Evolutionary conservation across 1,284 basidiomycete genomes (phyloP), one percentile per base, ranked within the genome.

Genomic region (Somion occarium): DNA sequence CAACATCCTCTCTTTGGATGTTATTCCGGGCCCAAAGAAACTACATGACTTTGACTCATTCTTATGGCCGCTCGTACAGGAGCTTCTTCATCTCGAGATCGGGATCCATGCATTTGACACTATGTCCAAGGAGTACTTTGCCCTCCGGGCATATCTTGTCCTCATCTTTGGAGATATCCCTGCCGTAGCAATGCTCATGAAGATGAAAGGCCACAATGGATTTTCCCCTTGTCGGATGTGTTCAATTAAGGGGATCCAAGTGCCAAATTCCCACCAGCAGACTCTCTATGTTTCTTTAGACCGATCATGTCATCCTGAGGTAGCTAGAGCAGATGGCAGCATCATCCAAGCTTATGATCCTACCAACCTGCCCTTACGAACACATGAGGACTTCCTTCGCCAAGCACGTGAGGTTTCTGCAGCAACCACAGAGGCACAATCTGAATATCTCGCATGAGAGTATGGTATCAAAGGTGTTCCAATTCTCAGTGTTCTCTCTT

Each of bases 121-220:
- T 1, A 30, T 63, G 1, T 38, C 51, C 0, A 41, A 56, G 3
- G 23, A 43, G 0, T 19, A 66, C 5, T 75, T 75, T 49, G 37
- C 51, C 1, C 62, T 79, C 0, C 67, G 54, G 30, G 74, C 72
- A 0, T 73, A 68, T 49, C 64, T 74, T 3, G 67, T 76, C 5
- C 49, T 73, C 5, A 64, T 64, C 5, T 72, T 70, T 46, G 72
- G 76, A 2, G 75, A 79, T 51, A 75, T 77, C 24, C 75, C 72
- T 4, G 77, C 75, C 0, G 19, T 41, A 0, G 64, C 70, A 0
- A 71, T 73, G 64, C 34, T 76, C 2, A 70, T 76, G 68, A 52
- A 61, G 1, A 73, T 77, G 67, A 77, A 76, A 53, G 75, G 76
- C 0, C 73, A 75, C 46, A 78, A 78, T 52, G 71, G 67, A 0